These are phyloP conservation scores for Viola pubescens DNA, from an alignment of 441 rosid species.

Conservation along the genomic window DNA sequence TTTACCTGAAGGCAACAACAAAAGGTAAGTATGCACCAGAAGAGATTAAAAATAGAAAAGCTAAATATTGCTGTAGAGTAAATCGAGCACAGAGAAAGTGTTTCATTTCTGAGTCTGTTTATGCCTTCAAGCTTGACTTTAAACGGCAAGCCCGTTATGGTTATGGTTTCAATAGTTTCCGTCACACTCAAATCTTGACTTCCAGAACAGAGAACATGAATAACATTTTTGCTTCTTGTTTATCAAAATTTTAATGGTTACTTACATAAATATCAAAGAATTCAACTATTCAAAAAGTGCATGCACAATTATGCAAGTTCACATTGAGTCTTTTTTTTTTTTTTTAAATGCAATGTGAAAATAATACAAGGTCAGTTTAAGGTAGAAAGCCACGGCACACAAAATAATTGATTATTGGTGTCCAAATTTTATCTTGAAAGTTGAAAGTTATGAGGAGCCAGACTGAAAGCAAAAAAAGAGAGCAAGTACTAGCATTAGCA, in stretches of 20 bases:
- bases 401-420: too few species aligned
- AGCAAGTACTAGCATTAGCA: background rate
- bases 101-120: too few species aligned
- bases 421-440: constrained; percentile 4
- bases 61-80: background rate
- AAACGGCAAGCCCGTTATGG: too few species aligned
- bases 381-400: too few species aligned
- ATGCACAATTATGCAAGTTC: too few species aligned
- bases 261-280: background rate
- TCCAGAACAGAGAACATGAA: background rate
- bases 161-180: constrained; percentile 3
- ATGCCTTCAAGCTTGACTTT: too few species aligned
- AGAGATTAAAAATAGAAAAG: background rate
- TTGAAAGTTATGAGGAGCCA: background rate
- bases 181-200: background rate
- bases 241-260: background rate
- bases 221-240: background rate
- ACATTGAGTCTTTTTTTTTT: too few species aligned
- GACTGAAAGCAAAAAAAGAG: background rate
- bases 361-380: too few species aligned
- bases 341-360: too few species aligned
- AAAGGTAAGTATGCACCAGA: constrained; percentile 7
- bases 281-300: too few species aligned
- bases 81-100: background rate
- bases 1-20: constrained; percentile 43